Evolutionary conservation across 495 filamentous ascomycete genomes (phyloP), one percentile per base, ranked within the genome.

Genomic region (Filosporella fistucella): DNA sequence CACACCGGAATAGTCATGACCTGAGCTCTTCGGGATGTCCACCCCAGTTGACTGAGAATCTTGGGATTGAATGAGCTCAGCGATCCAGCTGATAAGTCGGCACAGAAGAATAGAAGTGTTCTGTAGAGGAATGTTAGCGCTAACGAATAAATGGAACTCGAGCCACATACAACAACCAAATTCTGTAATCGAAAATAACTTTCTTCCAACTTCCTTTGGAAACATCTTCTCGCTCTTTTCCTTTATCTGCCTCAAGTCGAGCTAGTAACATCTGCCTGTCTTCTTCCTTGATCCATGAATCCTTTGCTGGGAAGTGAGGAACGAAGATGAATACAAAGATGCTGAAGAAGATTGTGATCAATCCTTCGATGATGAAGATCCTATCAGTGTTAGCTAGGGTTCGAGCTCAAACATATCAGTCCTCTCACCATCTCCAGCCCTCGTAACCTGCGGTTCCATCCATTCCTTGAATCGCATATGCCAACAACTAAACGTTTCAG

Each of bases 401-500:
- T 14, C 33, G n/a, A n/a, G n/a, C n/a, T n/a, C n/a, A n/a, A n/a
- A n/a, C n/a, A n/a, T 7, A 14, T 36, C n/a, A 36, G 5, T 36
- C n/a, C n/a, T 8, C 35, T 20, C 18, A 38, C 93, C 93, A 96
- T 34, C 91, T 75, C 91, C 91, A 98, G 36, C 89, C 91, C 2
- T 60, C 57, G 52, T 89, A 91, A 28, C 81, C 82, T 18, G 77
- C 63, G 20, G 88, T 63, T 7, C 72, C 72, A 51, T 88, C 74
- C 80, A 84, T 90, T 60, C 91, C 88, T 18, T 85, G 87, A 42
- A 97, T 91, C 12, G 82, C 90, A 12, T 77, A 82, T 2, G 90
- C 89, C 9, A 95, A 67, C 89, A 88, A 29, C 89, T 88, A 54
- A 95, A 95, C 5, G 89, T 89, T 17, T 87, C 88, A 6, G 89